Conservation (phyloP, 805 yeast genomes). For the Candida maesae region DNA sequence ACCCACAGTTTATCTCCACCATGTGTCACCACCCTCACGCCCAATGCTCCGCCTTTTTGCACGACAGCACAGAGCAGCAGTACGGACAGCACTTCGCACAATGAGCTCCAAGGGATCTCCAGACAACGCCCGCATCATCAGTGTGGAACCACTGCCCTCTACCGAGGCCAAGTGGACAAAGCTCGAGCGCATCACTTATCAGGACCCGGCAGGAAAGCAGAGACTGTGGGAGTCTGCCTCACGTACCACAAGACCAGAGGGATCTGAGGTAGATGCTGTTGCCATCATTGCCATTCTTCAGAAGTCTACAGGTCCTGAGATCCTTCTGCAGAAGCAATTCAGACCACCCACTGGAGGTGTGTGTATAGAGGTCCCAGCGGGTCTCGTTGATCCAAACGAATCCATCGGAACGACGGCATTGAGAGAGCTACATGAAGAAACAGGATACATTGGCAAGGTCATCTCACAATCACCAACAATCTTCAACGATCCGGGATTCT, state of each 20-base stretch:
- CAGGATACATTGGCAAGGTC: conserved; percentile 81
- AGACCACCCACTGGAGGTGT: conserved; percentile 90
- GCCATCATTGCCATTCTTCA: conserved; percentile 75
- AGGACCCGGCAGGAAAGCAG: conserved; percentile 64
- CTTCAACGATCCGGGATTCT: conserved; percentile 82
- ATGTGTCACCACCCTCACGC: not conserved
- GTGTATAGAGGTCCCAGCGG: conserved; percentile 94
- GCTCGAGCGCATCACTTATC: conserved; percentile 60
- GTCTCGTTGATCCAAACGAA: conserved; percentile 84
- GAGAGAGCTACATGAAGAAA: conserved; percentile 87
- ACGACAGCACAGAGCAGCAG: not conserved
- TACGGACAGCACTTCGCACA: not conserved
- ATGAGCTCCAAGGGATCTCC: conserved; percentile 32
- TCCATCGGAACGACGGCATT: conserved; percentile 73
- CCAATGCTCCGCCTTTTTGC: not conserved
- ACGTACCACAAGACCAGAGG: conserved; percentile 31
- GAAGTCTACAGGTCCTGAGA: conserved; percentile 45
- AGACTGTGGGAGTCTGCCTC: conserved; percentile 92
- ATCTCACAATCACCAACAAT: conserved; percentile 42
- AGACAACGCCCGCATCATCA: conserved; percentile 32
- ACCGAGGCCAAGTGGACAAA: conserved; percentile 64
- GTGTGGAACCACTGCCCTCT: conserved; percentile 31
- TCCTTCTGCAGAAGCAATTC: conserved; percentile 76
- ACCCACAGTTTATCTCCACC: too few species aligned
- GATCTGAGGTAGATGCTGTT: conserved; percentile 75